phyloP scores from a whole-genome alignment of 2,329 filamentous ascomycete species.

The Colletotrichum spaethianum region DNA sequence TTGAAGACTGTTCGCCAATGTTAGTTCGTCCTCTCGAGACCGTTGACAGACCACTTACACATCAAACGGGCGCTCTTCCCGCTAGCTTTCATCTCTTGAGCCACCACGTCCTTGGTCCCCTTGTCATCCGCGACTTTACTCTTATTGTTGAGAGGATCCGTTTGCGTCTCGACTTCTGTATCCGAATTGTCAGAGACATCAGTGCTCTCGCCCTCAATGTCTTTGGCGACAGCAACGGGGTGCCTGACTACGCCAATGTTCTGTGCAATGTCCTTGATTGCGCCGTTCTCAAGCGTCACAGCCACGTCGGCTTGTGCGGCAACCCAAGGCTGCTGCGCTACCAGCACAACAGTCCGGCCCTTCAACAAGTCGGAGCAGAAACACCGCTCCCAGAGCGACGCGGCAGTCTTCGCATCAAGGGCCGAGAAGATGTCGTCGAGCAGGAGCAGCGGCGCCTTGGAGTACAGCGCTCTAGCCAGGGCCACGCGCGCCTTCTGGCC shows the following conservation, averaged over 20 bases:
- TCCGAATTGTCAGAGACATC: constrained; percentile 47
- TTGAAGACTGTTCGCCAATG: constrained; percentile 55
- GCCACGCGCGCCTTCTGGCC: constrained; percentile 71
- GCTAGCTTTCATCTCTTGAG: constrained; percentile 63
- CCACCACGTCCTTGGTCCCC: constrained; percentile 58
- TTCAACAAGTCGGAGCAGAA: constrained; percentile 70
- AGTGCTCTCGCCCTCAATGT: constrained; percentile 52
- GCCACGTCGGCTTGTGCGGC: constrained; percentile 64
- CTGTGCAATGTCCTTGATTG: constrained; percentile 56
- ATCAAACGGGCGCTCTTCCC: constrained; percentile 61
- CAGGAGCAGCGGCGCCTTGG: constrained; percentile 66
- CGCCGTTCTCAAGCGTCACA: constrained; percentile 62
- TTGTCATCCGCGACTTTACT: constrained; percentile 55
- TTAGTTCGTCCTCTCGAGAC: constrained; percentile 36
- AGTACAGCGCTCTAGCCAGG: constrained; percentile 70
- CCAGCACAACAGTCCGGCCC: constrained; percentile 69
- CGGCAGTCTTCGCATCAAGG: constrained; percentile 71
- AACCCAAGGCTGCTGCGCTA: constrained; percentile 70
- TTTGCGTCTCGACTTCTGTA: constrained; percentile 47
- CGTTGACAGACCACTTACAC: constrained; percentile 50
- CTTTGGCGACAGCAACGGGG: constrained; percentile 59
- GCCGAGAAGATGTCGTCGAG: constrained; percentile 74
- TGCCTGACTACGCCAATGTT: constrained; percentile 62
- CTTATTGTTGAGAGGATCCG: constrained; percentile 48
- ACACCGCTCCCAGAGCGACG: constrained; percentile 68